A percentile compares a stretch with the other conserved stretches of the same genome.
These are phyloP conservation scores for Vanrija sp. DNA, from an alignment of 1,284 basidiomycete genomes.

Conservation along the genomic window DNA sequence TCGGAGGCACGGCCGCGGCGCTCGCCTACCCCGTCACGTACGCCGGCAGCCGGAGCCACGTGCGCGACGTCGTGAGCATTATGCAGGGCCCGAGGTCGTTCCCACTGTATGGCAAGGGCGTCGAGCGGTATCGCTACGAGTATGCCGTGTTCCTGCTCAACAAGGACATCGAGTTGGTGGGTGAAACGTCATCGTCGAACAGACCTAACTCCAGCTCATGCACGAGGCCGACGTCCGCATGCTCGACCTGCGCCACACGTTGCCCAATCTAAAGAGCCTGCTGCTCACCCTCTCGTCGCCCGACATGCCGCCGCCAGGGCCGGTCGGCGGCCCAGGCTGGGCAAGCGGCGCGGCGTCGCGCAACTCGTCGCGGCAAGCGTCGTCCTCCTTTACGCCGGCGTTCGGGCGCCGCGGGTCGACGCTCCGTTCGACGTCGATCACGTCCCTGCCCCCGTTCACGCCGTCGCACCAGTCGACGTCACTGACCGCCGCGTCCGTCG, in stretches of 20 bases:
- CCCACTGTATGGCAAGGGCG: constrained; percentile 86
- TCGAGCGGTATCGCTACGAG: constrained; percentile 94
- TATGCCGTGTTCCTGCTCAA: constrained; percentile 96
- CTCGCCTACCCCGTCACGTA: constrained; percentile 85
- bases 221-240: constrained; percentile 77
- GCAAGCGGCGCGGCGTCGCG: constrained; percentile 13
- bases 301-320: constrained; percentile 20
- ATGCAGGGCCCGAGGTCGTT: constrained; percentile 95
- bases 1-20: constrained; percentile 55
- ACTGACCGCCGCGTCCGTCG: background rate
- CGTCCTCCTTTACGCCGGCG: background rate
- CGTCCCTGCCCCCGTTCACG: background rate
- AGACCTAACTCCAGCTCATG: constrained; percentile 65
- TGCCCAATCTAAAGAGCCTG: constrained; percentile 93
- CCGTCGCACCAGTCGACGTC: background rate
- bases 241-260: constrained; percentile 88
- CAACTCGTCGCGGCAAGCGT: constrained; percentile 9
- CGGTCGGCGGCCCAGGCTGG: constrained; percentile 14
- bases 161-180: constrained; percentile 92
- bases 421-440: background rate
- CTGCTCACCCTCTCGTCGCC: constrained; percentile 65
- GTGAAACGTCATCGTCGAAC: constrained; percentile 24
- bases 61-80: constrained; percentile 82
- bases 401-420: no score
- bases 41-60: constrained; percentile 78